phyloP scores from a whole-genome alignment of 2,329 filamentous ascomycete genomes.

The Botrytis paeoniae region DNA sequence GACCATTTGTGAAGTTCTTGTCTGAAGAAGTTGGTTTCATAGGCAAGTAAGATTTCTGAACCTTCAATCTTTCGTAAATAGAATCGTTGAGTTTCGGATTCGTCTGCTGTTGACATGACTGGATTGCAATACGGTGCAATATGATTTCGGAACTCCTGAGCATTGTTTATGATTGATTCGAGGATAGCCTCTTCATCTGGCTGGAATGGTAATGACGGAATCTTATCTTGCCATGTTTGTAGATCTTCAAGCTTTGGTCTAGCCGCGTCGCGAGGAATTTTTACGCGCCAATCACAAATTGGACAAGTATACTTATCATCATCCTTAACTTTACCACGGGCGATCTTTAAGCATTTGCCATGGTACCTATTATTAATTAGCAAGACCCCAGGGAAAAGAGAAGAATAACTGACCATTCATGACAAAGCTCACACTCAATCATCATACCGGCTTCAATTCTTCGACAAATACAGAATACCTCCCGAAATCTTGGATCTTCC shows the following conservation, averaged over 20 bases:
- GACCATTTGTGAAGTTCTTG: constrained; percentile 95
- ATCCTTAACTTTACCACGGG: constrained; percentile 94
- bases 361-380: constrained; percentile 67
- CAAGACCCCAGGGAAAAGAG: not conserved
- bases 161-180: constrained; percentile 80
- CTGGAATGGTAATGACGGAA: constrained; percentile 80
- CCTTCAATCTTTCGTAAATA: constrained; percentile 97
- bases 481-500: constrained; percentile 62
- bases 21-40: constrained; percentile 96
- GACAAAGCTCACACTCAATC: constrained; percentile 98
- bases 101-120: constrained; percentile 75
- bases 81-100: constrained; percentile 87
- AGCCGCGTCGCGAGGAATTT: constrained; percentile 93
- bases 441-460: constrained; percentile 95
- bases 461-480: constrained; percentile 97
- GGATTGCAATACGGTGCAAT: constrained; percentile 79
- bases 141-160: constrained; percentile 78
- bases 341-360: constrained; percentile 96
- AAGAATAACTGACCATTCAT: constrained; percentile 74
- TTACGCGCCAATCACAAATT: constrained; percentile 95
- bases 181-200: constrained; percentile 90
- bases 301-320: constrained; percentile 98
- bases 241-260: constrained; percentile 93
- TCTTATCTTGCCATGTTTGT: constrained; percentile 78
- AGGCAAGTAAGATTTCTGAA: constrained; percentile 84